These are phyloP conservation scores for Bisporella sp. DNA, from an alignment of 2,329 filamentous ascomycete genomes.

Conservation along the genomic window DNA sequence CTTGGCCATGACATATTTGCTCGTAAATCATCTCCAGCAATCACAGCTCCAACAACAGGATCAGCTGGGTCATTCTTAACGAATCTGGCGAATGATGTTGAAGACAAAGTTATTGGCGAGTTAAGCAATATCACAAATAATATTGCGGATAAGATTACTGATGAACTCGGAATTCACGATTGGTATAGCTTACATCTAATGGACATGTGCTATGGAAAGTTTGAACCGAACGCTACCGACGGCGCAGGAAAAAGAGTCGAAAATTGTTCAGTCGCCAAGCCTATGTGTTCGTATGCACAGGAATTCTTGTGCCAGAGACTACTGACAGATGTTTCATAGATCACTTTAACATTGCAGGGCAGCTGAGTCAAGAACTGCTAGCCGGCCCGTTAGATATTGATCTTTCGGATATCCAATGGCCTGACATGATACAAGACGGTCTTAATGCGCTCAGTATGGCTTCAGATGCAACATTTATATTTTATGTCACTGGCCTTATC, in stretches of 20 bases:
- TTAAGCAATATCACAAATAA: neutral
- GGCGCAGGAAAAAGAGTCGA: neutral
- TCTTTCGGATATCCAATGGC: neutral
- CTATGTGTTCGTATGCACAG: neutral
- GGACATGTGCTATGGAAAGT: neutral
- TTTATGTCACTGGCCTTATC: neutral
- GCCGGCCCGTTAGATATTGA: neutral
- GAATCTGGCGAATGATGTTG: too few species aligned
- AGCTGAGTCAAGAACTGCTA: neutral
- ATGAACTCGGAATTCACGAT: neutral
- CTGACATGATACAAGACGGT: neutral
- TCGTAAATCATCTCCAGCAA: neutral
- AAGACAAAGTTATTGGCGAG: neutral
- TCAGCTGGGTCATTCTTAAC: too few species aligned
- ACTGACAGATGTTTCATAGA: neutral
- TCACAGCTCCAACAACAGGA: too few species aligned
- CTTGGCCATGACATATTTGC: neutral
- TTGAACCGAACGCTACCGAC: neutral
- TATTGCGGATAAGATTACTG: neutral
- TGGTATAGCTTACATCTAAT: neutral
- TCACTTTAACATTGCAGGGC: neutral
- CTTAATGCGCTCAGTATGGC: neutral
- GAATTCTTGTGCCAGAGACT: neutral
- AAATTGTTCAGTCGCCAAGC: neutral
- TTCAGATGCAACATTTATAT: neutral